Conservation (phyloP, 2,329 filamentous ascomycete genomes). For the Aspergillus sp. region DNA sequence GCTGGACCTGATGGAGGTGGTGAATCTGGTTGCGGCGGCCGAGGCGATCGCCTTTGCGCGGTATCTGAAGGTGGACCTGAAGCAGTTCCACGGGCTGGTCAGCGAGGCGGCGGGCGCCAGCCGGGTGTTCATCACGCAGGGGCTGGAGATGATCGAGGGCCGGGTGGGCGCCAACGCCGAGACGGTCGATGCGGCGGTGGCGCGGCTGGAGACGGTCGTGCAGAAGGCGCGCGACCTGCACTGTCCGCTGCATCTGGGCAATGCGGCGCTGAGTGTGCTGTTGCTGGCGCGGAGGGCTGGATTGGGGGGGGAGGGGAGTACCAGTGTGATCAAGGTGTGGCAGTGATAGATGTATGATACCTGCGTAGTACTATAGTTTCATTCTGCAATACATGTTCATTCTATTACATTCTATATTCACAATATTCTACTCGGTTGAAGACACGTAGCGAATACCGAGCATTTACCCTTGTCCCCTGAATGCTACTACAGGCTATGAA, state of each 20-base stretch:
- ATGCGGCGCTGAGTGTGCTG: conserved; percentile 36
- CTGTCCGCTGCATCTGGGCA: conserved; percentile 39
- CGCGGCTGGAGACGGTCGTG: conserved; percentile 41
- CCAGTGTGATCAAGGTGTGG: conserved; percentile 33
- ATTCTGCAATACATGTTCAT: too few relatives aligned
- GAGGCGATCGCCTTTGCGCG: conserved; percentile 50
- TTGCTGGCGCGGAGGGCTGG: conserved; percentile 32
- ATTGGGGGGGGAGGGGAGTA: conserved; percentile 27
- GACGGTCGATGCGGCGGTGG: conserved; percentile 37
- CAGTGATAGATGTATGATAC: neutral
- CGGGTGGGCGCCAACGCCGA: conserved; percentile 23
- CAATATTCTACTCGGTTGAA: too few relatives aligned
- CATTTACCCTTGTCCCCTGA: neutral
- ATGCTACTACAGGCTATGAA: too few relatives aligned
- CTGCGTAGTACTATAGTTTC: neutral
- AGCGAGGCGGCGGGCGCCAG: conserved; percentile 49
- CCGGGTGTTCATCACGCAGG: conserved; percentile 43
- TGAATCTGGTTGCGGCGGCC: conserved; percentile 50
- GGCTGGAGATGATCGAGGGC: conserved; percentile 37
- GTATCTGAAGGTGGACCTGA: conserved; percentile 44
- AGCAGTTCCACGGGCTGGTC: conserved; percentile 48
- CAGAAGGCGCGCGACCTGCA: conserved; percentile 42
- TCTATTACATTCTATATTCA: too few relatives aligned
- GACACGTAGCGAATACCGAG: too few relatives aligned
- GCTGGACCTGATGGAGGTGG: conserved; percentile 45